Evolutionary conservation across 805 yeast genomes (phyloP).

Genomic region (Scheffersomyces lignosus): DNA sequence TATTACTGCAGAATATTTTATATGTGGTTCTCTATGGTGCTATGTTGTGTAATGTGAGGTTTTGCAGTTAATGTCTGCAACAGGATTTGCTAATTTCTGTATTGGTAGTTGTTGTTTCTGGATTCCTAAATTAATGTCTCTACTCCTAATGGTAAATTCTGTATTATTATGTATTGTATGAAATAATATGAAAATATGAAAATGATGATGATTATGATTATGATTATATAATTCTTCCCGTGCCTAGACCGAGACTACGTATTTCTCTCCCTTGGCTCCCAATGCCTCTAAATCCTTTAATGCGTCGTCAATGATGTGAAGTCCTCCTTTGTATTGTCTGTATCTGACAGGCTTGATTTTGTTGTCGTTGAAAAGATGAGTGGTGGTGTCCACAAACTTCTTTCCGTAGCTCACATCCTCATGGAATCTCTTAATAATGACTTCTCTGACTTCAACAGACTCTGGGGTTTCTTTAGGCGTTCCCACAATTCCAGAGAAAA

Average conservation of each 20-base stretch:
- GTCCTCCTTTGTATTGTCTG: constrained; percentile 34
- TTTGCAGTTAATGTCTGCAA: no score
- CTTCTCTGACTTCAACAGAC: constrained; percentile 27
- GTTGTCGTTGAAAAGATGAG: constrained; percentile 24
- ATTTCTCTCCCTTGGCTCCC: constrained; percentile 47
- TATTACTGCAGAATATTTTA: no score
- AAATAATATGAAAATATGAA: no score
- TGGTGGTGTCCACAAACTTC: constrained; percentile 32
- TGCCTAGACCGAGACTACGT: constrained; percentile 26
- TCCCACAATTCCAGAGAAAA: constrained; percentile 42
- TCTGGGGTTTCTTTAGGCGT: constrained; percentile 24
- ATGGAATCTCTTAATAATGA: constrained; percentile 43
- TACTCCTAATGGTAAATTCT: no score
- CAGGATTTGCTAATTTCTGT: no score
- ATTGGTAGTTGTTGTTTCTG: no score
- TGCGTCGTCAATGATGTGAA: constrained; percentile 32
- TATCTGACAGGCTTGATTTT: constrained; percentile 32
- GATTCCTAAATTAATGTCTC: no score
- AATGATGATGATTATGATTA: no score
- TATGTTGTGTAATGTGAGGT: no score
- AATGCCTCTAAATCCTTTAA: constrained; percentile 35
- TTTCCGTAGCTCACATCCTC: constrained; percentile 41
- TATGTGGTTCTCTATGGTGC: no score
- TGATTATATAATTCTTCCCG: no score
- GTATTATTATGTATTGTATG: no score